phyloP scores from a whole-genome alignment of 1,284 basidiomycete species.

The Coriolopsis trogii region DNA sequence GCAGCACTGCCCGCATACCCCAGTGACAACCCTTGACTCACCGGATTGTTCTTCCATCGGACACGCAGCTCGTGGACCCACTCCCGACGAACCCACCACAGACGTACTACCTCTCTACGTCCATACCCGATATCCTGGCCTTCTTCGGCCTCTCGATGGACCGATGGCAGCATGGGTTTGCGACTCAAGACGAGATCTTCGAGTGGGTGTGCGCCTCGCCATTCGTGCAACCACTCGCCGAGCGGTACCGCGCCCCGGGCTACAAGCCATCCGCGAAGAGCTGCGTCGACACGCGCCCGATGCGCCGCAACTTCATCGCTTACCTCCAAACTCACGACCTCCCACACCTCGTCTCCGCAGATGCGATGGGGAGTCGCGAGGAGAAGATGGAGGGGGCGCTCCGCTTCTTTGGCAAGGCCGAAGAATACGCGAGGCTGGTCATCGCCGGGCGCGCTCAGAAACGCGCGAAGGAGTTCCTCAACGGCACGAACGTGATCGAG shows the following conservation, averaged over 20 bases:
- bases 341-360: slow-evolving; percentile 8
- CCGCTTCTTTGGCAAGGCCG: slow-evolving; percentile 53
- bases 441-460: slow-evolving; percentile 35
- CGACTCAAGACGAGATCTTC: slow-evolving; percentile 53
- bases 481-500: slow-evolving; percentile 51
- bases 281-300: slow-evolving; percentile 49
- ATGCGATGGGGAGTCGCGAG: slow-evolving; percentile 15
- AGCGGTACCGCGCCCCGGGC: slow-evolving; percentile 26
- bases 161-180: slow-evolving; percentile 54
- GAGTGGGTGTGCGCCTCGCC: slow-evolving; percentile 56
- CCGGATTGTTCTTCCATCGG: neutral
- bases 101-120: slow-evolving; percentile 37
- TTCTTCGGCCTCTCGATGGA: slow-evolving; percentile 62
- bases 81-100: slow-evolving; percentile 29
- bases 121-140: slow-evolving; percentile 48
- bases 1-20: neutral
- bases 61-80: slow-evolving; percentile 24
- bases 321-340: slow-evolving; percentile 33
- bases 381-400: slow-evolving; percentile 47
- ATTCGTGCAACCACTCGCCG: slow-evolving; percentile 47
- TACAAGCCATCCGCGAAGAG: slow-evolving; percentile 39
- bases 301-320: slow-evolving; percentile 61
- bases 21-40: slow-evolving; percentile 35
- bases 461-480: slow-evolving; percentile 49
- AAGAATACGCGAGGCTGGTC: slow-evolving; percentile 46